Evolutionary conservation across 148 eudicot species (phyloP).

Genomic region (Limonium bicolor): DNA sequence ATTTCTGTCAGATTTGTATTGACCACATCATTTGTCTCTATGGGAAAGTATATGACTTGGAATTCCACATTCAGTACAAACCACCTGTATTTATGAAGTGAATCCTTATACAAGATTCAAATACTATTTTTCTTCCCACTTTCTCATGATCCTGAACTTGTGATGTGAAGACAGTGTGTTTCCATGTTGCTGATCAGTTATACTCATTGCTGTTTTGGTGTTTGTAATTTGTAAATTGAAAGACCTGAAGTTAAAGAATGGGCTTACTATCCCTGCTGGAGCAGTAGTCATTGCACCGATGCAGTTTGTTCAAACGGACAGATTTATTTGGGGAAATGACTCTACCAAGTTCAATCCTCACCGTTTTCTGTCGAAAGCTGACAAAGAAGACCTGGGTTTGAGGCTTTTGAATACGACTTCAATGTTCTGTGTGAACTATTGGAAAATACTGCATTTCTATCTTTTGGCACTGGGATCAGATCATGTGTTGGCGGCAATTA

Average conservation of each 20-base stretch:
- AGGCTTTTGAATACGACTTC: slow-evolving; percentile 5
- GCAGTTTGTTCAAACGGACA: slow-evolving; percentile 37
- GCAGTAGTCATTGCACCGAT: slow-evolving; percentile 37
- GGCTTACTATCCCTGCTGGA: slow-evolving; percentile 33
- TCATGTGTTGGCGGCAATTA: slow-evolving; percentile 34
- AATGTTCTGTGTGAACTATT: slow-evolving; percentile 15
- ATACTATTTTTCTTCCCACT: too few relatives aligned
- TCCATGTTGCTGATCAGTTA: neutral
- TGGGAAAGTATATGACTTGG: too few relatives aligned
- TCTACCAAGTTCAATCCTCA: slow-evolving; percentile 35
- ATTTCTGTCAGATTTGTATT: too few relatives aligned
- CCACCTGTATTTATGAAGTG: too few relatives aligned
- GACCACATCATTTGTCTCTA: too few relatives aligned
- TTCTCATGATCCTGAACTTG: too few relatives aligned
- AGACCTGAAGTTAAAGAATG: slow-evolving; percentile 33
- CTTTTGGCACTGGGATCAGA: slow-evolving; percentile 41
- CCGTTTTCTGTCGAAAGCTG: slow-evolving; percentile 32
- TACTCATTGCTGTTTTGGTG: neutral
- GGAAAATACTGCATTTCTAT: slow-evolving; percentile 29
- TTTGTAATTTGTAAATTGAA: neutral
- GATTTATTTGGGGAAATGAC: slow-evolving; percentile 36
- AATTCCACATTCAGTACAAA: too few relatives aligned
- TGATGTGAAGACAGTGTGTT: too few relatives aligned
- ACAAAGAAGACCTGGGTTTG: slow-evolving; percentile 5
- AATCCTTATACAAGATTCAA: too few relatives aligned